Evolutionary conservation across 208 protist genomes (phyloP), one percentile per base, ranked within the genome.

Genomic region (Novymonas esmeraldas): DNA sequence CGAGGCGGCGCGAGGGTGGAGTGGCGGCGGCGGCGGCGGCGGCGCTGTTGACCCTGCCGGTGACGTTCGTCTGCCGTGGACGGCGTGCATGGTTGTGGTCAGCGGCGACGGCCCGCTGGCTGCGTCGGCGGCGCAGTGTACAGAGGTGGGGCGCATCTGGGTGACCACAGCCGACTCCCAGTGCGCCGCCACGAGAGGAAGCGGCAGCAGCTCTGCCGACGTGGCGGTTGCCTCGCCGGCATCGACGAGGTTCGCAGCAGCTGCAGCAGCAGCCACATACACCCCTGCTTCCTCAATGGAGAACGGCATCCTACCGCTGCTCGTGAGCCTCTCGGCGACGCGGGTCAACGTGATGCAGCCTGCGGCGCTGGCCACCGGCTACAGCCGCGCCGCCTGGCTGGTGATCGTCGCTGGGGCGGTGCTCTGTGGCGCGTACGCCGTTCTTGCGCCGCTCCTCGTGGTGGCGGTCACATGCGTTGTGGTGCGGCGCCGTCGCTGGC

Each of bases 371-470:
- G 49, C 49, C 26, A 54, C 50, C 14, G 9, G 18, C 42, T 60
- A 64, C 49, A 33, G 38, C 28, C 10, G 11, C 14, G 0, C 42
- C 3, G 54, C 66, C 10, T 64, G 66, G 66, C n/a, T 16, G 5
- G 51, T 41, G 3, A 54, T 72, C 44, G 28, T 72, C 26, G 66
- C 66, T 31, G 61, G 60, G 11, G 49, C 66, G n/a, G 57, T 72
- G 14, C 49, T 72, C 33, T 61, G 57, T 14, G 66, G 66, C 38
- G 57, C 52, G 3, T 51, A 54, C 39, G 28, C 56, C 14, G 2
- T 72, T 5, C 42, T 57, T 22, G 9, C 28, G 9, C 41, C 61
- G 0, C 42, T 64, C 13, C n/a, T 59, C 7, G 36, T 11, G 7
- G 46, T 60, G 41, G 26, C 64, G 41, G 29, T 72, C 2, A 3